These are phyloP conservation scores for Tulasnella calospora DNA, from an alignment of 768 basidiomycete species.

Conservation along the genomic window DNA sequence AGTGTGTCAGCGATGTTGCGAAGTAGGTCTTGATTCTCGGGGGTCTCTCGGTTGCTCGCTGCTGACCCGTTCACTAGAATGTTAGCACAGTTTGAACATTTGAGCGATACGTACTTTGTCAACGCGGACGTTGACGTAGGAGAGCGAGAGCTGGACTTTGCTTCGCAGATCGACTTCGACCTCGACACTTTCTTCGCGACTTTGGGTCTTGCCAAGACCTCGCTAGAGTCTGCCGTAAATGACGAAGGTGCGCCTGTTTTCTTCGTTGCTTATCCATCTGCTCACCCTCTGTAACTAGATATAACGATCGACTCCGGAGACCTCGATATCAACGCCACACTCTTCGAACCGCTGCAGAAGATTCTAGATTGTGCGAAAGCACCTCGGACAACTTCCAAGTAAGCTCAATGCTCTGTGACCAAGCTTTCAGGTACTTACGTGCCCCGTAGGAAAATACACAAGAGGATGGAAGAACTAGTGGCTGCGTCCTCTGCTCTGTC, in stretches of 20 bases:
- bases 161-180: constrained; percentile 79
- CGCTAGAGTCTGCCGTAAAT: constrained; percentile 61
- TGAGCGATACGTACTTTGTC: constrained; percentile 80
- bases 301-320: constrained; percentile 67
- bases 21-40: constrained; percentile 52
- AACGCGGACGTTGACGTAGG: constrained; percentile 81
- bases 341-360: constrained; percentile 77
- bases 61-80: constrained; percentile 50
- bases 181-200: constrained; percentile 92
- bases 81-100: constrained; percentile 88
- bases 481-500: constrained; percentile 68
- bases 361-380: constrained; percentile 79
- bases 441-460: constrained; percentile 70
- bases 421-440: background rate
- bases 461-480: constrained; percentile 75
- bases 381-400: constrained; percentile 57
- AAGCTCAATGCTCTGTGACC: constrained; percentile 32
- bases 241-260: constrained; percentile 60
- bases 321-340: constrained; percentile 63
- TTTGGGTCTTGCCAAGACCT: constrained; percentile 83
- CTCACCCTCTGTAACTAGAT: constrained; percentile 45
- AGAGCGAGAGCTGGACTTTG: constrained; percentile 82
- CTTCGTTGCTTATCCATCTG: background rate
- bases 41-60: background rate
- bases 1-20: constrained; percentile 83